Evolutionary conservation across 495 filamentous ascomycete species (phyloP), one percentile per base, ranked within the genome.

Genomic region (Podospora tetraspora): DNA sequence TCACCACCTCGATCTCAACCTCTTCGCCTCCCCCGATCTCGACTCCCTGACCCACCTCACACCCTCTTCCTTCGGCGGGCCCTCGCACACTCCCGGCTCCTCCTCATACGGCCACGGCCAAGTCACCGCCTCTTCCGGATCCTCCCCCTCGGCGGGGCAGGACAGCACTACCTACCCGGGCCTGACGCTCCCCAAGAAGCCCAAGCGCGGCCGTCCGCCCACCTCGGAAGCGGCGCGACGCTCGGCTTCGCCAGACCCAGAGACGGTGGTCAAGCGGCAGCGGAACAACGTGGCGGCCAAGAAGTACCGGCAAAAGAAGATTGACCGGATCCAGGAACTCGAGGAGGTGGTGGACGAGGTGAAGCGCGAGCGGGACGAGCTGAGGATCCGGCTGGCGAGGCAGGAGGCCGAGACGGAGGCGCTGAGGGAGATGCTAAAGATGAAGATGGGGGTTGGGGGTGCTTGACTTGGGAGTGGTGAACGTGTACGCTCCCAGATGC

Each of bases 261-360:
- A 78, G 21, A 25, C 69, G 12, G 2, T 77, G 8, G 69, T 76
- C 65, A 90, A 89, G 74, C 88, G 89, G 22, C 83, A 84, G 61
- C 84, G 87, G 52, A 91, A 93, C 75, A 90, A 90, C 62, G 78
- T 91, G 59, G 87, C 88, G 5, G 88, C 90, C 64, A 86, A 89
- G 65, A 85, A 89, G 66, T 93, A 90, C 77, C 86, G 91, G 25
- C 85, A 91, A 79, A 88, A 86, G 68, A 86, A 89, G 59, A 83
- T 91, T 29, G 88, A 90, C 70, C 85, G 85, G 70, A 83, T 92
- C 75, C 81, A 84, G 68, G 83, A 84, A 68, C 80, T 94, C 23
- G 87, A 91, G 75, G 78, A 77, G 4, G 84, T 85, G 70, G 80
- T 91, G 64, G 84, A 86, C 63, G 81, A 82, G 59, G 76, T 90